Evolutionary conservation across 306 rosid genomes (phyloP), one percentile per base, ranked within the genome.

Genomic region (Lathyrus sativus): DNA sequence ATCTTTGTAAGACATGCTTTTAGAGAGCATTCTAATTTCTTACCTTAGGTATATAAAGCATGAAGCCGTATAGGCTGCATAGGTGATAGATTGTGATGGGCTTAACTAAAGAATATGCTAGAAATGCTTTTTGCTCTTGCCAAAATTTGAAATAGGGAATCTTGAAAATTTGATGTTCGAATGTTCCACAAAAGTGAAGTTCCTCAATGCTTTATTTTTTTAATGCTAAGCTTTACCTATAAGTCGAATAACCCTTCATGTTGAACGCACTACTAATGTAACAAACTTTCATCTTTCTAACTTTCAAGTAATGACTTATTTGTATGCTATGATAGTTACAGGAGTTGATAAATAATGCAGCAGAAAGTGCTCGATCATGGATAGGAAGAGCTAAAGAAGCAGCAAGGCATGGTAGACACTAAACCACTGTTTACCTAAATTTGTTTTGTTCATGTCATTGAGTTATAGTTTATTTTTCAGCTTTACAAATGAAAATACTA

Each of bases 301-400:
- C 50, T 11, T 62, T 18, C 18, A 43, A 43, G 44, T 26, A 45
- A 46, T 62, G 45, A 39, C 61, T 63, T 59, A 43, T 66, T 43
- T 70, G 11, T 79, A 5, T 49, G 4, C 68, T 24, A 19, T 59
- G 75, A 41, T 87, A 93, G 99, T 80, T 93, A 60, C 90, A 79
- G 80, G 90, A 86, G 63, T 42, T 78, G 79, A 79, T 86, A 60
- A 14, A 46, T 70, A 84, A 48, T 59, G 88, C 97, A 22, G 90
- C 92, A 56, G 96, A 85, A 65, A 65, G 53, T 74, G 89, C 97
- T 49, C 85, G 54, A 59, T 78, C 83, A 62, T 93, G 97, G 97
- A 78, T 90, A 79, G 81, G 83, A 68, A 78, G 64, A 76, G 95
- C 92, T 48, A 93, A 77, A 79, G 86, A 85, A 76, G 91, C 86